phyloP scores from a whole-genome alignment of 306 rosid species.

The Vachellia collinsii region DNA sequence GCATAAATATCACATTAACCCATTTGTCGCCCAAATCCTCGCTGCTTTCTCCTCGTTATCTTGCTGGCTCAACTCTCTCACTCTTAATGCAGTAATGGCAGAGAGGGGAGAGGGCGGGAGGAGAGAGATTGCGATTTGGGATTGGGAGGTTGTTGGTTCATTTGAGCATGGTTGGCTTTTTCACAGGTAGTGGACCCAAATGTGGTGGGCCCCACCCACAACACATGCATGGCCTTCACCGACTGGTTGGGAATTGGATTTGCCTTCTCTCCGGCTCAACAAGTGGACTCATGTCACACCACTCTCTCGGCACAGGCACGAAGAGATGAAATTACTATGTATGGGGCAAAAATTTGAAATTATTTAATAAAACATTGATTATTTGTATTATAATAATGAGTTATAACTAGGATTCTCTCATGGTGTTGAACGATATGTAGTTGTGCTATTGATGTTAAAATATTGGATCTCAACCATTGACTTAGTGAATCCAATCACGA shows the following conservation, averaged over 20 bases:
- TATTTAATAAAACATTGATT: not conserved
- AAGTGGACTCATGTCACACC: not conserved
- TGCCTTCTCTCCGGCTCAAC: not conserved
- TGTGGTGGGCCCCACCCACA: conserved; percentile 28
- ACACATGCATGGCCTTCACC: conserved; percentile 22
- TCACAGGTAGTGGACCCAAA: not conserved
- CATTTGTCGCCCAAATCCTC: conserved; percentile 61
- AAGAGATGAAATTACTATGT: not conserved
- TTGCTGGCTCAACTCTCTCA: conserved; percentile 58
- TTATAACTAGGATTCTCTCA: too few relatives aligned
- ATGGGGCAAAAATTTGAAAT: not conserved
- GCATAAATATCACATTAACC: conserved; percentile 32
- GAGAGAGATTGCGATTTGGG: conserved; percentile 25
- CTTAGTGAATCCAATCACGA: too few relatives aligned
- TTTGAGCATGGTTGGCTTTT: conserved; percentile 17
- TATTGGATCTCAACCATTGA: too few relatives aligned
- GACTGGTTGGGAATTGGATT: conserved; percentile 7
- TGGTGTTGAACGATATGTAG: too few relatives aligned
- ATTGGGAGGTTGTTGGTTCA: conserved; percentile 34
- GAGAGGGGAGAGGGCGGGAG: not conserved
- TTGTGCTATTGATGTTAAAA: too few relatives aligned
- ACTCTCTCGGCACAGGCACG: not conserved
- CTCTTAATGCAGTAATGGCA: conserved; percentile 29
- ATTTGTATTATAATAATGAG: not conserved
- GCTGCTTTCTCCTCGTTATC: conserved; percentile 66